Evolutionary conservation across 2,329 filamentous ascomycete genomes (phyloP).

Genomic region (Nigrospora sphaerica): DNA sequence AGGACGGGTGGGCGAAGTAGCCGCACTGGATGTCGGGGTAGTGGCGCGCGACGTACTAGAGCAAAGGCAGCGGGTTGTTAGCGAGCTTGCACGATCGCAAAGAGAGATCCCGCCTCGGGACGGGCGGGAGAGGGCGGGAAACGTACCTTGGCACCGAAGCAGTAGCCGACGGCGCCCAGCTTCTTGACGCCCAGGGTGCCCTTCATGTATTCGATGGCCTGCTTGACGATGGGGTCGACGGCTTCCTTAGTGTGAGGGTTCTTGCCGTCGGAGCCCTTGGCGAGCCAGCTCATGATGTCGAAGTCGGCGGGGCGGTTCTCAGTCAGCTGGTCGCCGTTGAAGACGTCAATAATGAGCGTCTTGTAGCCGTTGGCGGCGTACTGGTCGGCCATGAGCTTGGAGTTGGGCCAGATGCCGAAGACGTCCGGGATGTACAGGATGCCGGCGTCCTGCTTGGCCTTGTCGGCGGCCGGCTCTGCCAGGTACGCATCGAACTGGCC

Average conservation of each 20-base stretch:
- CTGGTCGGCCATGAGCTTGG: conserved; percentile 64
- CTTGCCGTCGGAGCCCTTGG: conserved; percentile 37
- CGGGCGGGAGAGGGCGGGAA: not conserved
- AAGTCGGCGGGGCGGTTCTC: conserved; percentile 40
- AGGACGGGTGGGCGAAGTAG: conserved; percentile 70
- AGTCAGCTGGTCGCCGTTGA: conserved; percentile 56
- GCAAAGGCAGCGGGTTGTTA: not conserved
- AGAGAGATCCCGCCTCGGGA: not conserved
- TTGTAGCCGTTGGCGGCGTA: conserved; percentile 68
- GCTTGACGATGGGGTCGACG: conserved; percentile 40
- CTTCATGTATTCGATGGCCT: conserved; percentile 50
- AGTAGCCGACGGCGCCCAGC: conserved; percentile 64
- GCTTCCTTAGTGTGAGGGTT: conserved; percentile 38
- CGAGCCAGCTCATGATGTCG: conserved; percentile 34
- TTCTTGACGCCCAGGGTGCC: conserved; percentile 47
- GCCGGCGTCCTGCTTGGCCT: conserved; percentile 31
- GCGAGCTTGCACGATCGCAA: not conserved
- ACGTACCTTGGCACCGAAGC: conserved; percentile 64
- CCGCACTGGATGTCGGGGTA: conserved; percentile 61
- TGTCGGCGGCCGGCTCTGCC: conserved; percentile 34
- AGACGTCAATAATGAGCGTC: conserved; percentile 62
- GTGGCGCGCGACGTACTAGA: conserved; percentile 62
- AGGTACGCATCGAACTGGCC: conserved; percentile 43
- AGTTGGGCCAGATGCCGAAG: conserved; percentile 49
- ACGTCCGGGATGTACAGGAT: conserved; percentile 43